Evolutionary conservation across 179 eudicot species (phyloP).

Genomic region (Pouteria campechiana): DNA sequence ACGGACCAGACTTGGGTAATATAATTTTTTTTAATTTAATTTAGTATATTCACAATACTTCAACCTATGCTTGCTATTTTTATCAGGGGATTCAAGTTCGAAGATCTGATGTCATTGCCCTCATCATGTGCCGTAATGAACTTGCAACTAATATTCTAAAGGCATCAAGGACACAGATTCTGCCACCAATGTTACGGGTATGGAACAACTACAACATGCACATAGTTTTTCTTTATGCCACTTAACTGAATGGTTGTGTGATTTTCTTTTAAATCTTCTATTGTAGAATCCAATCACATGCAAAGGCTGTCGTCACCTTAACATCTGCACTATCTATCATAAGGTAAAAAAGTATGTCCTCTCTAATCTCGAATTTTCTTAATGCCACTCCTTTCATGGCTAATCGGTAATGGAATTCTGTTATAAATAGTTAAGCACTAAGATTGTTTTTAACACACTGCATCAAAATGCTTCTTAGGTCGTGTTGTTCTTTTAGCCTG

Average conservation of each 20-base stretch:
- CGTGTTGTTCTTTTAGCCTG: no score
- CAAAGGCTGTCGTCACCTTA: conserved; percentile 80
- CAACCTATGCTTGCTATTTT: no score
- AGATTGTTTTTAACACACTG: no score
- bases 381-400: no score
- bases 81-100: conserved; percentile 56
- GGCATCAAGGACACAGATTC: conserved; percentile 59
- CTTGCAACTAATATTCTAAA: conserved; percentile 78
- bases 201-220: no score
- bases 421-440: no score
- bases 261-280: background rate
- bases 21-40: background rate
- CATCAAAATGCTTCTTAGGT: no score
- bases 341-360: no score
- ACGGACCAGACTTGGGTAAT: conserved; percentile 81
- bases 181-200: conserved; percentile 94
- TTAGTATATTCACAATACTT: no score
- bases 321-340: conserved; percentile 72
- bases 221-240: background rate
- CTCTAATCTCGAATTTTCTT: no score
- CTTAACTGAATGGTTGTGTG: background rate
- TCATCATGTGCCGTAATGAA: conserved; percentile 96
- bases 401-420: no score
- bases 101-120: conserved; percentile 84
- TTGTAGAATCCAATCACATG: conserved; percentile 71